Evolutionary conservation across 1,139 yeast genomes (phyloP), one percentile per base, ranked within the genome.

Genomic region (Pichia norvegensis): DNA sequence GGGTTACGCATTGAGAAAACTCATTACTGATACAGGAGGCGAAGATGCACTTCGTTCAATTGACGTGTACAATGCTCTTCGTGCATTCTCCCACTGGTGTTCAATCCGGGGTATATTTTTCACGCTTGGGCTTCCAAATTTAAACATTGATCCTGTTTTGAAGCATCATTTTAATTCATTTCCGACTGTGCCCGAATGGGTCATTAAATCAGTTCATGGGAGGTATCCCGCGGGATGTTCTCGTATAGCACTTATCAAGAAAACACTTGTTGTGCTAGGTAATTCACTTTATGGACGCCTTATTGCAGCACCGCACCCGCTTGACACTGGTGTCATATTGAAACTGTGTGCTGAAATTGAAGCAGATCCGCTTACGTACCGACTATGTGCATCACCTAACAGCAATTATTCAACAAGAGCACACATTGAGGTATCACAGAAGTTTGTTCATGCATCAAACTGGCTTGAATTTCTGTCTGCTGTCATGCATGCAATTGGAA

Each of bases 41-140:
- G 62, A 59, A 7, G 72, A 65, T 2, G 70, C 74, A 0, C 53
- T 74, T 29, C 59, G 58, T 19, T 68, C 73, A 40, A 65, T 65
- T 1, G 73, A 70, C 41, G 73, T 75, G 17, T 67, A 73, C 47
- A 65, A 70, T 36, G 77, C 80, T 0, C 61, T 76, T 39, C 71
- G 76, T 51, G 73, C 78, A 40, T 75, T 76, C 52, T 75, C 73
- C 19, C 80, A 76, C 57, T 76, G 81, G 81, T 77, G 77, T 19
- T 72, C 74, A 43, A 74, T 73, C 43, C 68, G 69, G 49, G 78
- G 79, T 4, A 61, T 75, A 10, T 60, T 76, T 40, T 66, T 68
- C 52, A 68, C 67, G 50, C 56, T 76, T 42, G 70, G 67, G 1
- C 65, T 76, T 2, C 75, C 75, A 13, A 65, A 70, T 43, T 55